Evolutionary conservation across 805 yeast genomes (phyloP).

Genomic region (Candida nitratophila): DNA sequence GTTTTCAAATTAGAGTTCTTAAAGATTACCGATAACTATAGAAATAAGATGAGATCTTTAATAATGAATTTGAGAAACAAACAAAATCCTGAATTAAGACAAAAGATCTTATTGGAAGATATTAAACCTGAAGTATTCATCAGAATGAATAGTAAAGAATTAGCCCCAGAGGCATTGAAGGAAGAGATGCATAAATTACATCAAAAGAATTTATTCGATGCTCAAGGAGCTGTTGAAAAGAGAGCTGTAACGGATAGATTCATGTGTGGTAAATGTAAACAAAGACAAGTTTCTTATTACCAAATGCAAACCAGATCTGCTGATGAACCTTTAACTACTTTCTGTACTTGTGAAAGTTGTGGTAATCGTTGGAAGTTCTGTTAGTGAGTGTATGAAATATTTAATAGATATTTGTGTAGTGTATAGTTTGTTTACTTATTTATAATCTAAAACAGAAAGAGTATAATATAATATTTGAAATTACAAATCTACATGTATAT

Average conservation of each 20-base stretch:
- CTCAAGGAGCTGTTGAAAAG: slow-evolving; percentile 95
- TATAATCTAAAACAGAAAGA: neutral
- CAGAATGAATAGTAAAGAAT: slow-evolving; percentile 83
- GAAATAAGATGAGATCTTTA: slow-evolving; percentile 79
- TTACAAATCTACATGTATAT: too few relatives aligned
- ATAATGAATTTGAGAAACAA: slow-evolving; percentile 84
- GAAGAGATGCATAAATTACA: slow-evolving; percentile 80
- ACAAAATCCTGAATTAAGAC: slow-evolving; percentile 80
- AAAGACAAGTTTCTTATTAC: slow-evolving; percentile 92
- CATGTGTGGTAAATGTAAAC: slow-evolving; percentile 96
- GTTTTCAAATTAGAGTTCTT: slow-evolving; percentile 57
- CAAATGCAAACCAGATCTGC: slow-evolving; percentile 98
- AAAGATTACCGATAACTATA: slow-evolving; percentile 53
- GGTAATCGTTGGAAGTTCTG: slow-evolving; percentile 98
- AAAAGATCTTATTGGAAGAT: slow-evolving; percentile 58
- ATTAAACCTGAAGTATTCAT: slow-evolving; percentile 61
- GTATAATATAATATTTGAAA: too few relatives aligned
- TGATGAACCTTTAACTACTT: slow-evolving; percentile 97
- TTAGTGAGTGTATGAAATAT: slow-evolving; percentile 19
- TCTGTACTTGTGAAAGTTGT: slow-evolving; percentile 96
- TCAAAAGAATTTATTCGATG: slow-evolving; percentile 86
- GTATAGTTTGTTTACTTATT: neutral
- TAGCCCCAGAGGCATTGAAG: slow-evolving; percentile 90
- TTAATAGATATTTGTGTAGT: too few relatives aligned
- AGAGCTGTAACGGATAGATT: slow-evolving; percentile 95